phyloP scores from a whole-genome alignment of 148 eudicot species.

The Cornus florida region DNA sequence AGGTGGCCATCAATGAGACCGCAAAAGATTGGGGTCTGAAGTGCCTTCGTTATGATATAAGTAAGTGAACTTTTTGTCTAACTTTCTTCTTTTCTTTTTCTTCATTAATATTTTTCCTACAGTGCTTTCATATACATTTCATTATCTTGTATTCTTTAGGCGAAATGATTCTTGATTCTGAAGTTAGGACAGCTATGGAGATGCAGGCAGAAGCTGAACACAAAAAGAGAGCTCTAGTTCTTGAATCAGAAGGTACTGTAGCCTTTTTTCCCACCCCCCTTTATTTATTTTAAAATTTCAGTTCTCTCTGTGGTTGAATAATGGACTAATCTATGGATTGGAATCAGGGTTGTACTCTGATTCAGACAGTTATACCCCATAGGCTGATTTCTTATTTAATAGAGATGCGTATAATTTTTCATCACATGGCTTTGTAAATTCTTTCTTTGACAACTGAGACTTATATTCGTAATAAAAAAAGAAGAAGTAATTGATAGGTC shows the following conservation, averaged over 20 bases:
- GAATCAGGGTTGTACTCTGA: too few relatives aligned
- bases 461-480: too few relatives aligned
- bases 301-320: not conserved
- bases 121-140: not conserved
- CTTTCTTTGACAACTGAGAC: too few relatives aligned
- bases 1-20: slow-evolving; percentile 87
- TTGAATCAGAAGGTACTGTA: slow-evolving; percentile 87
- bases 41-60: slow-evolving; percentile 94
- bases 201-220: slow-evolving; percentile 99
- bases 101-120: slow-evolving; percentile 1
- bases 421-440: too few relatives aligned
- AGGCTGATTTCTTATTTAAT: too few relatives aligned
- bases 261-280: not conserved
- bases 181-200: slow-evolving; percentile 86
- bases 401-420: too few relatives aligned
- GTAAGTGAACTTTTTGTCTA: slow-evolving; percentile 35
- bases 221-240: slow-evolving; percentile 85
- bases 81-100: not conserved
- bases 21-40: slow-evolving; percentile 84
- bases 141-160: slow-evolving; percentile 38
- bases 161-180: slow-evolving; percentile 94
- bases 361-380: too few relatives aligned
- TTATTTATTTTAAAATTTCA: not conserved
- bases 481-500: too few relatives aligned
- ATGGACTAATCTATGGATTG: too few relatives aligned